Conservation (phyloP, 192 early-diverging fungal genomes). For the Obelidium mucronatum region DNA sequence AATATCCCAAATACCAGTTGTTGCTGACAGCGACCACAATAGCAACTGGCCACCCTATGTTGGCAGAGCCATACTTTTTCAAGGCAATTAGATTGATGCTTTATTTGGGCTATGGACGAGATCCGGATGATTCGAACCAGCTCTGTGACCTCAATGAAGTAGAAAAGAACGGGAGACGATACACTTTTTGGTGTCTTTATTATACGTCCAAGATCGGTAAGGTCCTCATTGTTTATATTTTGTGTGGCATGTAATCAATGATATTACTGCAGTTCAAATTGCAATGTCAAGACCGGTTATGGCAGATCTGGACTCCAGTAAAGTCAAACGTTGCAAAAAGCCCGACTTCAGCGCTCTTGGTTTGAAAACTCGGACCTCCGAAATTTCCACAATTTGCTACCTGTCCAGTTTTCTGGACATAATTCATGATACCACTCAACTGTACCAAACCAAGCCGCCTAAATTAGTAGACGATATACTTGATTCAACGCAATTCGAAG, state of each 20-base stretch:
- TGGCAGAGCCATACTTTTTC: neutral
- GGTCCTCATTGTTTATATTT: neutral
- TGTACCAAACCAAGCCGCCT: neutral
- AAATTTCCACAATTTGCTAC: constrained; percentile 12
- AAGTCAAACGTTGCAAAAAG: neutral
- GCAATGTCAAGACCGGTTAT: neutral
- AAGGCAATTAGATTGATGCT: neutral
- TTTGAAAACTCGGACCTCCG: neutral
- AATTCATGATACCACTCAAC: neutral
- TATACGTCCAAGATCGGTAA: neutral
- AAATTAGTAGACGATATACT: neutral
- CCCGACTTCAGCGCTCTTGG: neutral
- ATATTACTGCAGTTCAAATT: neutral
- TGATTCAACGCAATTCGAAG: too few species aligned
- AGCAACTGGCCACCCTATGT: neutral
- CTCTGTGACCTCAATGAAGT: neutral
- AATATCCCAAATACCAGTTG: neutral
- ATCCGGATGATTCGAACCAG: neutral
- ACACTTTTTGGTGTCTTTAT: neutral
- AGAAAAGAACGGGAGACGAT: neutral
- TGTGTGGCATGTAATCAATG: neutral
- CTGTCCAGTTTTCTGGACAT: constrained; percentile 4
- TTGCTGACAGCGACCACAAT: too few species aligned
- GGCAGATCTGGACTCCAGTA: neutral
- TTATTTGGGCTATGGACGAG: neutral